Conservation (phyloP, 1,139 yeast species). For the Suhomyces choctaworum region DNA sequence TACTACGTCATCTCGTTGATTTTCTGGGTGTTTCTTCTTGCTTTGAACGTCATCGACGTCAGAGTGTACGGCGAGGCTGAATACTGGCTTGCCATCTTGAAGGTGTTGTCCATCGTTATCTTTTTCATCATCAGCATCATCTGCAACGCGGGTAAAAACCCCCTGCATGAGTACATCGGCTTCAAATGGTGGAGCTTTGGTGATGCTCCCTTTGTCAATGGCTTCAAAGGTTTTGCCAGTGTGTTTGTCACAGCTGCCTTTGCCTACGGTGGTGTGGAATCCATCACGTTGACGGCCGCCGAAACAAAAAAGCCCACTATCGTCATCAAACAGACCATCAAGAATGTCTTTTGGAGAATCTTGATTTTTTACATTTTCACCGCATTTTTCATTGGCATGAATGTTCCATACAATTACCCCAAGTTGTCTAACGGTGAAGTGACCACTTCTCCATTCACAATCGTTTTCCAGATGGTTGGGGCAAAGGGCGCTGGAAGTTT, state of each 20-base stretch:
- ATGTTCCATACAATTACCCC: constrained; percentile 44
- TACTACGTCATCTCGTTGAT: constrained; percentile 58
- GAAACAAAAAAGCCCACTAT: constrained; percentile 61
- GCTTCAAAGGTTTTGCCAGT: constrained; percentile 41
- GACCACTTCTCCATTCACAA: constrained; percentile 64
- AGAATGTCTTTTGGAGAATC: constrained; percentile 57
- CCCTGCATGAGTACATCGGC: constrained; percentile 37
- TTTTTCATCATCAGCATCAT: constrained; percentile 42
- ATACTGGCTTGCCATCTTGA: constrained; percentile 40
- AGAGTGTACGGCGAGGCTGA: constrained; percentile 48
- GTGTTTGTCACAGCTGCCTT: constrained; percentile 57
- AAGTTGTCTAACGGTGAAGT: constrained; percentile 40
- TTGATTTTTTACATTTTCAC: constrained; percentile 41
- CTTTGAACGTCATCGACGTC: constrained; percentile 55
- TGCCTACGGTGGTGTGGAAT: constrained; percentile 70
- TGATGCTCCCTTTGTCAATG: constrained; percentile 45
- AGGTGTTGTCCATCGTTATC: constrained; percentile 40
- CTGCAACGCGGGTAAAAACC: constrained; percentile 35
- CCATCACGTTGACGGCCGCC: constrained; percentile 65
- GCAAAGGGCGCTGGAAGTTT: constrained; percentile 46
- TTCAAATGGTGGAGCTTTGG: constrained; percentile 40
- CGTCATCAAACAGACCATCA: constrained; percentile 58
- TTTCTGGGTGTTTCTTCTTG: constrained; percentile 56
- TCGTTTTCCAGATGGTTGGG: constrained; percentile 56
- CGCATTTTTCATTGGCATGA: constrained; percentile 48